Conservation (phyloP, 1,139 yeast species). For the Yueomyces sp. region DNA sequence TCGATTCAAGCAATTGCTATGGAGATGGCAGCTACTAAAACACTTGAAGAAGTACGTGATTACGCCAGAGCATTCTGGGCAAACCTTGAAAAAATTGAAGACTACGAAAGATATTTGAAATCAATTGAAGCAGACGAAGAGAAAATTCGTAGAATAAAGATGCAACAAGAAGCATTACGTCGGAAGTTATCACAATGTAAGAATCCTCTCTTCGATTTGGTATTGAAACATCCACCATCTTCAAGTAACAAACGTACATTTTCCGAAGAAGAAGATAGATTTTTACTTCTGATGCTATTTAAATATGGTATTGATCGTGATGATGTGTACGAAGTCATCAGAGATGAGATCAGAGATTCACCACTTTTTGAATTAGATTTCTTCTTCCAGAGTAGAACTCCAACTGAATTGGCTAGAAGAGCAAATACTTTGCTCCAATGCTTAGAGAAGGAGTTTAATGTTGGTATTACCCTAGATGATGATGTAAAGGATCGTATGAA, state of each 20-base stretch:
- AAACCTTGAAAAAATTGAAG: conserved; percentile 53
- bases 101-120: conserved; percentile 52
- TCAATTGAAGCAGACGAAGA: conserved; percentile 74
- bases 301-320: conserved; percentile 54
- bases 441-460: conserved; percentile 43
- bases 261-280: conserved; percentile 66
- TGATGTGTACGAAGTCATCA: conserved; percentile 50
- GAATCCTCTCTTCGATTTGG: conserved; percentile 54
- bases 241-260: conserved; percentile 36
- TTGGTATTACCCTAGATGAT: conserved; percentile 15
- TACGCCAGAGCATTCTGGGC: conserved; percentile 61
- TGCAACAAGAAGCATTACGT: conserved; percentile 57
- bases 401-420: conserved; percentile 54
- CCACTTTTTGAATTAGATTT: conserved; percentile 59
- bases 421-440: conserved; percentile 55
- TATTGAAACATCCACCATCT: conserved; percentile 49
- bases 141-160: conserved; percentile 40
- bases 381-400: conserved; percentile 56
- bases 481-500: conserved; percentile 16
- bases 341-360: conserved; percentile 47
- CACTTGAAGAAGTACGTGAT: conserved; percentile 53
- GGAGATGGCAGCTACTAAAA: conserved; percentile 47
- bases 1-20: conserved; percentile 45
- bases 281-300: conserved; percentile 50
- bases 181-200: conserved; percentile 48